Conservation (phyloP, 1,284 basidiomycete genomes). For the Naganishia sp. region DNA sequence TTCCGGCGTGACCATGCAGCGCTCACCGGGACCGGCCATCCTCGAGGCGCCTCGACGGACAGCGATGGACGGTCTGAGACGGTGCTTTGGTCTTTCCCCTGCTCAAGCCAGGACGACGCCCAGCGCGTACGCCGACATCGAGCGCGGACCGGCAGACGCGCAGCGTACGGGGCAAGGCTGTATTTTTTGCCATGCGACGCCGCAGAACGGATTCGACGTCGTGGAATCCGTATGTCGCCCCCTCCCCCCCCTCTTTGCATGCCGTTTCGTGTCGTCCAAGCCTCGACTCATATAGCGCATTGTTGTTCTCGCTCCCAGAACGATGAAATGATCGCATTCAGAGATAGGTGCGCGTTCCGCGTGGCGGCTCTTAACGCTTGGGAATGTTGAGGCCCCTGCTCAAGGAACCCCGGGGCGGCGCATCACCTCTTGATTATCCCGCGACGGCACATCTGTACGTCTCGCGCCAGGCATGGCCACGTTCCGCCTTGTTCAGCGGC, state of each 20-base stretch:
- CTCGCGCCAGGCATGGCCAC: not conserved
- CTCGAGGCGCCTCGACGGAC: not conserved
- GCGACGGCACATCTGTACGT: constrained; percentile 62
- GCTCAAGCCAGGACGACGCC: not conserved
- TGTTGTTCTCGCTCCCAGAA: constrained; percentile 54
- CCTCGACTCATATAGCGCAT: not conserved
- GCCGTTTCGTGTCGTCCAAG: too few relatives aligned
- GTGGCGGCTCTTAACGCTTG: not conserved
- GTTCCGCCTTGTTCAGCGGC: not conserved
- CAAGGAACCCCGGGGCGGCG: constrained; percentile 60
- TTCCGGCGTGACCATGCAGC: too few relatives aligned
- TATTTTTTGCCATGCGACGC: constrained; percentile 62
- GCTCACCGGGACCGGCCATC: too few relatives aligned
- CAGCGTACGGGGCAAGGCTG: constrained; percentile 45
- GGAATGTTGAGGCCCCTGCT: not conserved
- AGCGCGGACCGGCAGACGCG: not conserved
- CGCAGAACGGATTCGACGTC: constrained; percentile 63
- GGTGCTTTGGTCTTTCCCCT: constrained; percentile 5
- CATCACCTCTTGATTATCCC: constrained; percentile 69
- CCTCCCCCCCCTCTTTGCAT: too few relatives aligned
- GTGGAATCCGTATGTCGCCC: constrained; percentile 60
- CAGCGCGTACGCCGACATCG: not conserved
- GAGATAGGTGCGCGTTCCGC: constrained; percentile 55
- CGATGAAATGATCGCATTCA: constrained; percentile 63
- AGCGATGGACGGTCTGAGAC: constrained; percentile 1